Conservation (phyloP, 305 asterid genomes). For the Solanum hybrid region DNA sequence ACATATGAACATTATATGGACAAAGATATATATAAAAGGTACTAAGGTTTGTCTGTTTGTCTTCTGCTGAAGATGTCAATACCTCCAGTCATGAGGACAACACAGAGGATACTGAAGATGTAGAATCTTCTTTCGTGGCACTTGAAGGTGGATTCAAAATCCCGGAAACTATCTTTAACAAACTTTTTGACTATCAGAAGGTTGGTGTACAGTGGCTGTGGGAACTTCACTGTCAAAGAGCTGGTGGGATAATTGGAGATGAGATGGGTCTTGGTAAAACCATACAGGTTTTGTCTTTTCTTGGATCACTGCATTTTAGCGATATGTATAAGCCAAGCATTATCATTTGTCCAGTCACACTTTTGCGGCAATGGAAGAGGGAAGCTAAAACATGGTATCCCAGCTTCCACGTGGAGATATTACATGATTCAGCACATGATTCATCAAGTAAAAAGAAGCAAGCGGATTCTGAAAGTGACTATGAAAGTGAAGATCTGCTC, state of each 20-base stretch:
- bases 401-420: conserved; percentile 64
- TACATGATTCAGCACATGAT: conserved; percentile 85
- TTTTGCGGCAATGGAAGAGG: conserved; percentile 86
- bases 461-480: conserved; percentile 49
- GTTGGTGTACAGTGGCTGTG: conserved; percentile 98
- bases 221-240: conserved; percentile 96
- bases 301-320: conserved; percentile 88
- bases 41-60: conserved; percentile 5
- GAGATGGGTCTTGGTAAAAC: conserved; percentile 99
- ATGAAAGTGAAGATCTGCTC: conserved; percentile 49
- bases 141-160: conserved; percentile 91
- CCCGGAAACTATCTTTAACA: conserved; percentile 55
- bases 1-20: background rate
- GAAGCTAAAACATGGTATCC: conserved; percentile 92
- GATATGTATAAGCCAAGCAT: conserved; percentile 87
- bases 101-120: conserved; percentile 43
- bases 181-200: conserved; percentile 92
- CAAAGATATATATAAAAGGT: background rate
- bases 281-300: conserved; percentile 74
- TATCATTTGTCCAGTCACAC: conserved; percentile 87
- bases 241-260: conserved; percentile 97
- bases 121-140: conserved; percentile 46
- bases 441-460: conserved; percentile 38
- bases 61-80: conserved; percentile 39
- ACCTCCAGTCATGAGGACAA: conserved; percentile 44